Percentiles rank a stretch among this genome's conserved stretches.
Conservation (phyloP, 108 stramenopile genomes). For the Cyclotella kingstonii region DNA sequence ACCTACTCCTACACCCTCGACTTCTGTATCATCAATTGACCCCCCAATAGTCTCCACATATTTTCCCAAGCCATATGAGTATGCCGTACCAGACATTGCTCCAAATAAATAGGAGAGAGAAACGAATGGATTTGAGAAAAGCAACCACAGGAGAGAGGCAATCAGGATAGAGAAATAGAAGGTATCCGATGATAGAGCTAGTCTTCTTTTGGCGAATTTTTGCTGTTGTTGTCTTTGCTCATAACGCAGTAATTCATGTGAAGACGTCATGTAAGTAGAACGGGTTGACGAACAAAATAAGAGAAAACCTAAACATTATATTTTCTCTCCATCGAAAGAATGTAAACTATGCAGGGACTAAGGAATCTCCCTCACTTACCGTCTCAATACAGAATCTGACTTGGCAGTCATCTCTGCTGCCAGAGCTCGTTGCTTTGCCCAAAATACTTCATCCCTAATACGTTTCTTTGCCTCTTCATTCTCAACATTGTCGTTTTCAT, state of each 20-base stretch:
- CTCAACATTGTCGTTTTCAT: conserved; percentile 14
- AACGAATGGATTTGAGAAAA: conserved; percentile 59
- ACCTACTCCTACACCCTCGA: conserved; percentile 75
- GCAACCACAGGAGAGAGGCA: conserved; percentile 61
- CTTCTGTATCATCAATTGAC: conserved; percentile 50
- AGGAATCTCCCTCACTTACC: no score
- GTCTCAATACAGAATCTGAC: conserved; percentile 22
- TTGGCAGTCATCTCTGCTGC: conserved; percentile 56
- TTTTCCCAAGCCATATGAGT: conserved; percentile 81
- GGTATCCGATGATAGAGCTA: conserved; percentile 63
- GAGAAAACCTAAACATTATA: no score
- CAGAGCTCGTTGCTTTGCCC: conserved; percentile 65
- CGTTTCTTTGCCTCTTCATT: conserved; percentile 23
- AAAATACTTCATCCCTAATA: conserved; percentile 51
- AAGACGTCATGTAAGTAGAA: not conserved
- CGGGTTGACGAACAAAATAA: not conserved
- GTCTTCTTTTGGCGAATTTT: conserved; percentile 55
- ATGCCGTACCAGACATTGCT: conserved; percentile 71
- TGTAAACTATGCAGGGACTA: no score
- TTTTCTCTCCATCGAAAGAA: no score
- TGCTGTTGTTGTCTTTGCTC: conserved; percentile 42
- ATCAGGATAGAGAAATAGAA: conserved; percentile 64
- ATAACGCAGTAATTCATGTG: not conserved
- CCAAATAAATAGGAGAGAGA: conserved; percentile 75
- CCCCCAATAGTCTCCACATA: conserved; percentile 81